Percentiles rank a stretch among this genome's conserved stretches.
These are phyloP conservation scores for Volutella citrinella DNA, from an alignment of 2,329 filamentous ascomycete species.

Conservation along the genomic window DNA sequence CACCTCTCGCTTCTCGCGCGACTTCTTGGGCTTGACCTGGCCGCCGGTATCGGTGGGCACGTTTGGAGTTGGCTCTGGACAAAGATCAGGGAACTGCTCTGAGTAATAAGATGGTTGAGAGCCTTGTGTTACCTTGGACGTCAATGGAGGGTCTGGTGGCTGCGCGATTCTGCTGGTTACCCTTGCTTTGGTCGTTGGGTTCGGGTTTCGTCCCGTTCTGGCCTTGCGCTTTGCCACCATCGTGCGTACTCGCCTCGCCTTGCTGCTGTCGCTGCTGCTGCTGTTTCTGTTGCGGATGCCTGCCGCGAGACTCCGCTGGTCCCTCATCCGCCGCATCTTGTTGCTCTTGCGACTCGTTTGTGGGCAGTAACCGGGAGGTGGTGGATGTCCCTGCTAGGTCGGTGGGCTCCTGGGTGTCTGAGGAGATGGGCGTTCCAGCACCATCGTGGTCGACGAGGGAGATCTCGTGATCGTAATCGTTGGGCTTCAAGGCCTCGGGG, in stretches of 20 bases:
- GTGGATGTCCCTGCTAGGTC: slow-evolving; percentile 19
- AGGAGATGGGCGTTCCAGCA: slow-evolving; percentile 19
- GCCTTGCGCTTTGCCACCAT: slow-evolving; percentile 8
- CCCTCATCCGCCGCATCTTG: too few relatives aligned
- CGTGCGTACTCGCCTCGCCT: slow-evolving; percentile 12
- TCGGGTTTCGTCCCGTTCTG: slow-evolving; percentile 4
- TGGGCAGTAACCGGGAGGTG: slow-evolving; percentile 20
- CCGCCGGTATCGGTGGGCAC: slow-evolving; percentile 20
- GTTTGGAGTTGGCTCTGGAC: slow-evolving; percentile 29
- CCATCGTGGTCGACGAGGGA: slow-evolving; percentile 58
- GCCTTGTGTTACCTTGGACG: slow-evolving; percentile 28
- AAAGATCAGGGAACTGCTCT: slow-evolving; percentile 8
- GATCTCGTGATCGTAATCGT: slow-evolving; percentile 71
- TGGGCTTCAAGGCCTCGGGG: slow-evolving; percentile 51
- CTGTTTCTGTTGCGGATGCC: slow-evolving; percentile 4
- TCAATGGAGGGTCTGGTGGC: too few relatives aligned
- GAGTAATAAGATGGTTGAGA: not conserved
- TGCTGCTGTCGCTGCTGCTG: slow-evolving; percentile 5
- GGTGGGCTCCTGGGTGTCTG: slow-evolving; percentile 17
- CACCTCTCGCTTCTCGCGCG: slow-evolving; percentile 42
- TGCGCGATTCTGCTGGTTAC: too few relatives aligned
- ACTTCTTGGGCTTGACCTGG: slow-evolving; percentile 33
- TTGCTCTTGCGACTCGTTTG: slow-evolving; percentile 16
- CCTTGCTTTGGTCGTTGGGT: too few relatives aligned
- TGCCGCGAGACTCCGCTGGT: too few relatives aligned